Conservation (phyloP, 805 yeast genomes). For the Candida alai region DNA sequence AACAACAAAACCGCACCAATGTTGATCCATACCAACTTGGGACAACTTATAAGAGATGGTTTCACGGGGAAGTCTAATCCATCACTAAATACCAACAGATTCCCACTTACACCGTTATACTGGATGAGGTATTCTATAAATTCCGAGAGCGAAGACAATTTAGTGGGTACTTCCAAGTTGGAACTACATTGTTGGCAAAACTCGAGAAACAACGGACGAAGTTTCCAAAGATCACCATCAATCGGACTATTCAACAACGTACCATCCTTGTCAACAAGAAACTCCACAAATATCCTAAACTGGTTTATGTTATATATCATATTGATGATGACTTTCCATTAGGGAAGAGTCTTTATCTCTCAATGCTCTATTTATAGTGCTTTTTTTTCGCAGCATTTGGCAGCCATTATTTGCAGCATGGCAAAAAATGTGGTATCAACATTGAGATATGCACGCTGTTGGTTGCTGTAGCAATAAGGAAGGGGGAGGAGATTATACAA, state of each 20-base stretch:
- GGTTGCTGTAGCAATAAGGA: too few species aligned
- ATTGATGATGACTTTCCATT: too few species aligned
- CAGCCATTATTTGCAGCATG: too few species aligned
- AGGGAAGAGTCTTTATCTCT: too few species aligned
- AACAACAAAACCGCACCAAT: slow-evolving; percentile 13
- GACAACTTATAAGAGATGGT: slow-evolving; percentile 1
- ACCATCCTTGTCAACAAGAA: slow-evolving; percentile 5
- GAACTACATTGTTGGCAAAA: too few species aligned
- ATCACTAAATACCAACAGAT: slow-evolving; percentile 12
- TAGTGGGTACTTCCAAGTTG: too few species aligned
- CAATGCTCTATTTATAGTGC: too few species aligned
- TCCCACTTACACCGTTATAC: slow-evolving; percentile 18
- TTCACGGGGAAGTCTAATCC: not conserved
- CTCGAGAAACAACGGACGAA: slow-evolving; percentile 5
- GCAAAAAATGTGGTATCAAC: too few species aligned
- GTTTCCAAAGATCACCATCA: slow-evolving; percentile 11
- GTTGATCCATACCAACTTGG: slow-evolving; percentile 14
- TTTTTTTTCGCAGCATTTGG: too few species aligned
- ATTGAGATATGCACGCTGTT: too few species aligned
- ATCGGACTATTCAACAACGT: slow-evolving; percentile 8
- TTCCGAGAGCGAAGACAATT: too few species aligned
- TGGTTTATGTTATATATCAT: slow-evolving; percentile 6
- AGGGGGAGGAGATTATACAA: too few species aligned
- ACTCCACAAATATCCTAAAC: slow-evolving; percentile 7
- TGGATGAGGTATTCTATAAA: slow-evolving; percentile 10